These are phyloP conservation scores for Neurospora hispaniola DNA, from an alignment of 495 filamentous ascomycete species.

Conservation along the genomic window DNA sequence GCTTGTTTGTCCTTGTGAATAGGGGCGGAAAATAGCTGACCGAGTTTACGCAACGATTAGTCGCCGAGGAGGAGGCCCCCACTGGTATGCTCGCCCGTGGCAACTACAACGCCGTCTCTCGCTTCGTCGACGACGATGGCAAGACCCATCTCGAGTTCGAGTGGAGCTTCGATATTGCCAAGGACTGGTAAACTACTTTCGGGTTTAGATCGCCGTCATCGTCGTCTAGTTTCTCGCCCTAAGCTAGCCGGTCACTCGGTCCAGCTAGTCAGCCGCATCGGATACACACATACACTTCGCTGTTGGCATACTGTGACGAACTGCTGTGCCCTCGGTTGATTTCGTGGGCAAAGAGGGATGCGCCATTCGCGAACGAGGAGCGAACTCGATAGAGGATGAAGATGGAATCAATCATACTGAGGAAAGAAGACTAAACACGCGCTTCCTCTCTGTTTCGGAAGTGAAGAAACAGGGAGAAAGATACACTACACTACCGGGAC, in stretches of 20 bases:
- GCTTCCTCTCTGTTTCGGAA: not conserved
- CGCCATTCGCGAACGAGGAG: not conserved
- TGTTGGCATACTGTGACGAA: not conserved
- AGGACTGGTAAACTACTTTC: constrained; percentile 61
- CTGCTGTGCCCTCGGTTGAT: not conserved
- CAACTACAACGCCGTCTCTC: constrained; percentile 72
- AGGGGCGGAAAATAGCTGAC: not conserved
- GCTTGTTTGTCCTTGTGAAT: no score
- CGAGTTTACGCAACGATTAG: constrained; percentile 30
- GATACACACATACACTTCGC: not conserved
- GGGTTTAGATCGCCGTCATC: not conserved
- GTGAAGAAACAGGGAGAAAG: not conserved
- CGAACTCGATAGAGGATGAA: not conserved
- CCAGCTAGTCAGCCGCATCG: not conserved
- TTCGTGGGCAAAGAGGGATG: not conserved
- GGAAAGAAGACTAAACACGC: not conserved
- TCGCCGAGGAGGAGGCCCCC: constrained; percentile 81
- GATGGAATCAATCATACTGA: not conserved
- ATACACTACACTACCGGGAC: not conserved
- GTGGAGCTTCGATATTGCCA: constrained; percentile 90
- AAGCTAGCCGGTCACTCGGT: not conserved
- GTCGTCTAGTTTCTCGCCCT: not conserved
- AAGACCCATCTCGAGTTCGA: constrained; percentile 78
- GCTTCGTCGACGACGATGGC: constrained; percentile 88
- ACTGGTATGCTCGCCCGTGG: constrained; percentile 80